phyloP scores from a whole-genome alignment of 768 basidiomycete genomes.

The Rhodotorula taiwanensis region DNA sequence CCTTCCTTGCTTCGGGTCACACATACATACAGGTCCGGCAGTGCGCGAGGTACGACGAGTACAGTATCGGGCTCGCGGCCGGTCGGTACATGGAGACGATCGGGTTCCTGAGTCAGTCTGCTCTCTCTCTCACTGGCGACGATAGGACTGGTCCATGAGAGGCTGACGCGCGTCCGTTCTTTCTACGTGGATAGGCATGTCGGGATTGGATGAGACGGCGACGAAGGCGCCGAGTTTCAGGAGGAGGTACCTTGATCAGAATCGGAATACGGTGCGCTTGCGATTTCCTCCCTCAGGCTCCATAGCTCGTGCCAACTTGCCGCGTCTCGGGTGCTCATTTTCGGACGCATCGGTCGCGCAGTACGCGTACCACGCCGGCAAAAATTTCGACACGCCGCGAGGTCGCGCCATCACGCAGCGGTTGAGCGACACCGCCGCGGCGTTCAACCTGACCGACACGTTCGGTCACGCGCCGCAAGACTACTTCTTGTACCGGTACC shows the following conservation, averaged over 20 bases:
- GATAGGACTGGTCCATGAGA: too few relatives aligned
- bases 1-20: too few relatives aligned
- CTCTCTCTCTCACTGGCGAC: not conserved
- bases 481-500: constrained; percentile 59
- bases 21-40: constrained; percentile 67
- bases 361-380: constrained; percentile 59
- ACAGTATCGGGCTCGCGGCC: constrained; percentile 73
- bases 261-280: constrained; percentile 61
- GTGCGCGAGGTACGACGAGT: constrained; percentile 63
- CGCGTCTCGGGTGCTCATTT: too few relatives aligned
- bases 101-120: constrained; percentile 62
- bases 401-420: constrained; percentile 56
- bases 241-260: constrained; percentile 71
- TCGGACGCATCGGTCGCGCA: constrained; percentile 4
- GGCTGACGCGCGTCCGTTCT: too few relatives aligned
- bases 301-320: not conserved
- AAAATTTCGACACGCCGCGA: constrained; percentile 57
- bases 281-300: not conserved
- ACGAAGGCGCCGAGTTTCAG: constrained; percentile 50
- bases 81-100: constrained; percentile 90
- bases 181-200: constrained; percentile 43
- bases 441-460: constrained; percentile 57
- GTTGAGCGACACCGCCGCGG: constrained; percentile 52
- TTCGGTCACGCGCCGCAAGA: constrained; percentile 67
- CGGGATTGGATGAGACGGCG: constrained; percentile 48